Evolutionary conservation across 192 early-diverging fungal species (phyloP), one percentile per base, ranked within the genome.

Genomic region (Backusella luteola): DNA sequence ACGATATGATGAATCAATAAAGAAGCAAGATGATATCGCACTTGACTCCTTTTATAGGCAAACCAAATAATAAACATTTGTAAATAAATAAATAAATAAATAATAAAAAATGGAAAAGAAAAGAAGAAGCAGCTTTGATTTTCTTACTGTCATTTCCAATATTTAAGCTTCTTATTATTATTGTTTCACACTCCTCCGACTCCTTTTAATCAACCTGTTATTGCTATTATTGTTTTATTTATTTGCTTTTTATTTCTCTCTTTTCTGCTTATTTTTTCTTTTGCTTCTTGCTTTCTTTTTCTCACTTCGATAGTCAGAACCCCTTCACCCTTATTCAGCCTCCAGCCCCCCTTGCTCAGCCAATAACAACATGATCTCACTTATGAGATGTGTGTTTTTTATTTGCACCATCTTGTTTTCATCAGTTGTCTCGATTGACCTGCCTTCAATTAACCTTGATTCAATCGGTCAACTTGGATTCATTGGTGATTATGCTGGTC

Each of bases 401-500:
- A 41, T 44, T 29, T 71, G 23, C 39, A 42, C 29, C 39, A 32
- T 17, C 21, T 71, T 69, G 0, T 15, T 23, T 23, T 23, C 34
- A 38, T 9, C 35, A 39, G 68, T 69, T 69, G 68, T 38, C 34
- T 36, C 36, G 38, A 63, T 29, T 19, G 39, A 71, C 41, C 7
- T 71, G 34, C 66, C 74, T 14, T 67, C 73, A 21, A 59, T 74
- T 38, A 59, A 63, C 14, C 35, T 74, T 32, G 73, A 74, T 66
- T 39, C 56, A 21, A 26, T 67, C 12, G 68, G 68, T 15, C 80
- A 81, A 71, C 68, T 81, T 34, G 76, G 76, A 14, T 69, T 81
- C 36, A 67, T 56, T 29, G 80, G 80, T 46, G 68, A 81, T 29
- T 81, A 71, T 70, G 76, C 71, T 34, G 80, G 80, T 23, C 42